Conservation (phyloP, 2,329 filamentous ascomycete genomes). For the Fonsecaea erecta region DNA sequence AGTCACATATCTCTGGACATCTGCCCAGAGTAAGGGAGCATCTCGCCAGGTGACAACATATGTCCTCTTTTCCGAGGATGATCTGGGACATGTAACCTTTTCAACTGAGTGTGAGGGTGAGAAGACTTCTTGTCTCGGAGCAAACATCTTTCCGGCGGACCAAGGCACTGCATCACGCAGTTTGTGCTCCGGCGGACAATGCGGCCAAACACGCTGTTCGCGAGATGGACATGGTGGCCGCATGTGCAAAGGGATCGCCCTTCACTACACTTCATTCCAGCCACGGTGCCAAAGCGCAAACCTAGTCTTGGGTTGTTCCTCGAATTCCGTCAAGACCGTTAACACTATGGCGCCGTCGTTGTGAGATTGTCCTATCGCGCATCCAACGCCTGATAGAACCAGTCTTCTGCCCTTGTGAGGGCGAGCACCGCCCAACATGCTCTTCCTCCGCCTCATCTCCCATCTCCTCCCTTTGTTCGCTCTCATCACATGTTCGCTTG, state of each 20-base stretch:
- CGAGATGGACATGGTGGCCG: slow-evolving; percentile 20
- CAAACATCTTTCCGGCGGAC: neutral
- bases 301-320: neutral
- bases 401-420: slow-evolving; percentile 3
- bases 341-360: neutral
- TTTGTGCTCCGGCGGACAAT: slow-evolving; percentile 17
- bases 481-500: slow-evolving; percentile 29
- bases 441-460: slow-evolving; percentile 30
- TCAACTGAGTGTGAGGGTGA: neutral
- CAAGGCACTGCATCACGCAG: neutral
- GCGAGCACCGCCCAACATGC: slow-evolving; percentile 24
- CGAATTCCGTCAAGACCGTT: neutral
- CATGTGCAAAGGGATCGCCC: neutral
- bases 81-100: neutral
- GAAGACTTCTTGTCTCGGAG: neutral
- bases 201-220: slow-evolving; percentile 24
- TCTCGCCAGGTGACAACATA: neutral
- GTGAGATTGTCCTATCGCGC: neutral
- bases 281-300: neutral
- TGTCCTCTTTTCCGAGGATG: neutral
- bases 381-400: neutral
- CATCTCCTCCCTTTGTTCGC: slow-evolving; percentile 31
- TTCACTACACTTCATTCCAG: neutral
- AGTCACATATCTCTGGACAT: neutral
- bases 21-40: neutral